Evolutionary conservation across 2,329 filamentous ascomycete genomes (phyloP), one percentile per base, ranked within the genome.

Genomic region (Cladosporium austrohemisphaericum): DNA sequence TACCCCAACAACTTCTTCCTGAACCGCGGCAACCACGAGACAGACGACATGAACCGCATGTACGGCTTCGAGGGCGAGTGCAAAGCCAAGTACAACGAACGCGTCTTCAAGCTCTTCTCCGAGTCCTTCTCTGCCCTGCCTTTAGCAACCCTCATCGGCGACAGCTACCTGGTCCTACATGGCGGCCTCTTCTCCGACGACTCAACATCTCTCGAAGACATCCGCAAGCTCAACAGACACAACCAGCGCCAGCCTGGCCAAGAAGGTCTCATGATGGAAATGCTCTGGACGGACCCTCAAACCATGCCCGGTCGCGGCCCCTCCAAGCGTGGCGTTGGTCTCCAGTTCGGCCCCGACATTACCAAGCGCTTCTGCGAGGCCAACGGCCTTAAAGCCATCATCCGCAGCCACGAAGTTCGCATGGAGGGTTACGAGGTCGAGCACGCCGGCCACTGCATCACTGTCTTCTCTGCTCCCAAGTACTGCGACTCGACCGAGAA

Each of bases 391-490:
- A 87, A 95, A 57, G 93, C 93, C 37, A 86, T 98, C 57, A 98
- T 98, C 62, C 86, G 93, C 60, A 95, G 90, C 64, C 93, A 98
- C 72, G 93, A 98, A 69, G 93, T 98, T 22, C 84, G 93, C 61
- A 98, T 98, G 93, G 91, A 93, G 53, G 93, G 93, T n/a, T 98
- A 97, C 65, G 92, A 98, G 68, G 87, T 95, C 58, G 92, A 98
- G 76, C 93, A 98, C 68, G 86, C 93, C 61, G 93, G 92, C 56
- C 85, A 83, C 60, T 98, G 93, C 68, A 96, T 98, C 61, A 98
- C 93, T 38, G 93, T 98, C 60, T 98, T 98, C 76, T 97, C 92
- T 32, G 93, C 93, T 20, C 93, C 93, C 31, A 95, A 84, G 70
- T 98, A 98, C 70, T 98, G 93, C 71, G 93, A 98, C 67, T 89